Base-by-base conservation (phyloP, 495 filamentous ascomycete genomes). In the Penicillium parvum region DNA sequence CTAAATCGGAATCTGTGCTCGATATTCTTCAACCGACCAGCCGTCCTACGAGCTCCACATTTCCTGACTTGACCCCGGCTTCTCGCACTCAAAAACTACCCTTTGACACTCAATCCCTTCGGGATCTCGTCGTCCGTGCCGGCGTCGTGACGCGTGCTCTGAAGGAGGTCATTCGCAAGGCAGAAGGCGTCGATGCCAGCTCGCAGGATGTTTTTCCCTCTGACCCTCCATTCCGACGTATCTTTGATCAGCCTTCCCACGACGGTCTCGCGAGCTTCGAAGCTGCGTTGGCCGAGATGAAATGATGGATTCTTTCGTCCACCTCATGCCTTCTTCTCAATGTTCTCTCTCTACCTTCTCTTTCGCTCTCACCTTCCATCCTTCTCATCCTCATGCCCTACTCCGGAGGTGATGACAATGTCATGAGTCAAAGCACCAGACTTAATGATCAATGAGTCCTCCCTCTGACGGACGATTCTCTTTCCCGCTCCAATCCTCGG, bases 81-180 rank as follows among this genome's bases (percentile, higher is more conserved):
- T 61, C 74, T 12, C 63, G 79, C 8, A 65, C 79, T 30, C 84
- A 84, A 47, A 94, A 94, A 61, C 80, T 95, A 22, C 86, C 87
- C 10, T 96, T 96, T 51, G 90, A 95, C 57, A 95, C 89, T 7
- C 88, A 84, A 22, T 94, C 87, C 43, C 78, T 96, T 15, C 82
- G 83, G 45, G 86, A 91, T 60, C 73, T 96, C 34, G 90, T 96
- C 12, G 81, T 86, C 43, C 84, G 90, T 27, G 89, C 90, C 2
- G 83, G 82, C 21, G 82, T 82, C 9, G 76, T 95, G 16, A 85
- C 78, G 7, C 80, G 86, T 45, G 75, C 78, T 4, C 65, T 90
- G 35, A 84, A 85, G 32, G 86, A 90, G 40, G 71, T 86, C 9
- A 78, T 92, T 48, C 85, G 88, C 38, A 82, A 82, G 54, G 87